phyloP scores from a whole-genome alignment of 2,329 filamentous ascomycete species.

The Colletotrichum sidae region DNA sequence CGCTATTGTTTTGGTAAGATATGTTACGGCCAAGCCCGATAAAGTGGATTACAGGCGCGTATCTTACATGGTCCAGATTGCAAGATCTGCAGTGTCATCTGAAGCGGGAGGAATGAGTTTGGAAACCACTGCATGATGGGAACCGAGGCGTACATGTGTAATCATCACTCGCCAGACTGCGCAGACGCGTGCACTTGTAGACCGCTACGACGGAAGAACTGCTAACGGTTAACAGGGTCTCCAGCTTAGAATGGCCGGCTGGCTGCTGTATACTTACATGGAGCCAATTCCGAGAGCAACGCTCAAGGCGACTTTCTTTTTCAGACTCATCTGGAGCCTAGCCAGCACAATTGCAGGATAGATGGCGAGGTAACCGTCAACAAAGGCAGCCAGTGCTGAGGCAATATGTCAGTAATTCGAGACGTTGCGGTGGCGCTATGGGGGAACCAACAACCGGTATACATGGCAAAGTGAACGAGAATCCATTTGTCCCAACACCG shows the following conservation, averaged over 20 bases:
- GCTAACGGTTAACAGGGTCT: neutral
- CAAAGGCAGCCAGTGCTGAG: constrained; percentile 47
- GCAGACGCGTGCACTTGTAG: constrained; percentile 50
- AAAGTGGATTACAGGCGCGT: no score
- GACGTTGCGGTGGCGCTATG: no score
- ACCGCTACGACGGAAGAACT: constrained; percentile 44
- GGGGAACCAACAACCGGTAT: constrained; percentile 48
- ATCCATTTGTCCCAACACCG: constrained; percentile 50
- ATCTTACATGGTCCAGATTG: constrained; percentile 58
- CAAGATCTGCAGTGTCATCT: constrained; percentile 53
- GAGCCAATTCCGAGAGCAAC: constrained; percentile 53
- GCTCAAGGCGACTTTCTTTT: constrained; percentile 54
- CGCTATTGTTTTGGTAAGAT: constrained; percentile 31
- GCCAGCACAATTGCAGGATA: constrained; percentile 53
- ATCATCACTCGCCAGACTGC: constrained; percentile 42
- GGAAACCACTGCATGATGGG: neutral
- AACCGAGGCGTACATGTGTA: constrained; percentile 39
- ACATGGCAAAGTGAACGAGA: constrained; percentile 53
- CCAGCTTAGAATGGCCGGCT: neutral
- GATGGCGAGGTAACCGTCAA: constrained; percentile 55
- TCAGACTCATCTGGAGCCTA: constrained; percentile 49
- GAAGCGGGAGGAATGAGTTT: neutral
- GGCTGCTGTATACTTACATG: constrained; percentile 42
- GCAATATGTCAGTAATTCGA: no score
- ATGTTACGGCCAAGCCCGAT: neutral